Evolutionary conservation across 179 eudicot genomes (phyloP), one percentile per base, ranked within the genome.

Genomic region (Beta macrorhiza): DNA sequence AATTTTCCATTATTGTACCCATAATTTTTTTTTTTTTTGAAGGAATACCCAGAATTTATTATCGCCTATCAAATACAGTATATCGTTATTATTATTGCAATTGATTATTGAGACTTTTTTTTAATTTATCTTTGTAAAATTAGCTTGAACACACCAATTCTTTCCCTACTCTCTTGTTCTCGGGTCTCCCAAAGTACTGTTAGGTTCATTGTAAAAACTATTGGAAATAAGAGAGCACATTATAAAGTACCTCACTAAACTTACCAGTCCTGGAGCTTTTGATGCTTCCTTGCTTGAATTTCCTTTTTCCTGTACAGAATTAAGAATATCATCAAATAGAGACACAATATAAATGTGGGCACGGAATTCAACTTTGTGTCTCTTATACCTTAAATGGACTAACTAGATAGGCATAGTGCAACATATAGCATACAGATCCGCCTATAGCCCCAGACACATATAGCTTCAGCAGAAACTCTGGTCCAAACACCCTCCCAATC

Each of bases 401-500:
- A 19, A 85, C 83, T 32, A 87, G 61, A 73, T 76, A 91, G 72
- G 90, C 92, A 85, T 91, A 88, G 80, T 92, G 90, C 81, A 84
- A 87, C 87, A 92, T 82, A 82, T 85, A 92, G 83, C 92, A 91
- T 73, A 87, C 74, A 47, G 97, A 92, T 80, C 94, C 97, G 62
- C 70, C 91, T 64, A 90, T 62, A 70, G 98, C 98, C 55, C 98
- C 94, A 14, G 91, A 20, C 11, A 93, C 49, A 83, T 93, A 93
- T 80, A 93, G 63, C 88, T 88, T 90, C 88, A 93, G 88, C 87
- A 93, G 55, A 85, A 69, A 90, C 57, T 80, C 88, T 49, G 97
- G 85, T 76, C 98, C 98, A 86, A 90, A 86, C 37, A 12, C n/a
- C 45, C 89, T 82, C 85, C 89, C 98, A 77, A 92, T 85, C 98